Evolutionary conservation across 1,284 basidiomycete species (phyloP), one percentile per base, ranked within the genome.

Genomic region (Tylopilus sp.): DNA sequence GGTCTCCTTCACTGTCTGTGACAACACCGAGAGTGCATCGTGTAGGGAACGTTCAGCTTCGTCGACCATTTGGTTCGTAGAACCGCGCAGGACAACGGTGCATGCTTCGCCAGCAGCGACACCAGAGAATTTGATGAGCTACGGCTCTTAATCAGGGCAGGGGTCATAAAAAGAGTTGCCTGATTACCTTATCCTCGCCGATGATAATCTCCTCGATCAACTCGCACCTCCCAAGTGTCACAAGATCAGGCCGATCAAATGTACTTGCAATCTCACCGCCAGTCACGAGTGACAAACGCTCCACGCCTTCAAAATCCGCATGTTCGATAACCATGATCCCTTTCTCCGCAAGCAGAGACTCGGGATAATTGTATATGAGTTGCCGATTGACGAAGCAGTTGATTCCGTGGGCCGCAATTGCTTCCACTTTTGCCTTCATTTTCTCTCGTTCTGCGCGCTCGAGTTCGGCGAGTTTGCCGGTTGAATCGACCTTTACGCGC

Each of bases 341-440:
- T 53, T 89, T 88, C 65, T 98, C 96, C 11, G 96, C 82, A 19
- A 99, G 82, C 0, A 99, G 78, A 2, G 88, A 91, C 73, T 99
- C 97, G 41, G 97, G 97, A 72, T 98, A 99, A 80, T 99, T 99
- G 85, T 99, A 99, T 74, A 99, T 94, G 52, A 99, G 82, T 71
- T 99, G 97, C 43, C 97, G 85, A 77, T 99, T 99, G 63, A 99
- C 94, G 71, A 99, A 99, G 73, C 89, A 92, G 66, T 94, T 99
- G 77, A 99, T 94, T 48, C 96, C 96, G 67, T 98, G 95, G 1
- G 89, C 73, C 20, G 94, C 94, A 67, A 99, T 99, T 31, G 89
- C 85, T 46, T 94, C 91, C 20, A 99, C 95, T 77, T 99, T 99
- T 57, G 85, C 88, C 78, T 97, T 98, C 96, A 99, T 99, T 83